Percentiles rank a stretch among this genome's conserved stretches.
Conservation (phyloP, 2,329 filamentous ascomycete species). For the Botryotinia narcissicola region DNA sequence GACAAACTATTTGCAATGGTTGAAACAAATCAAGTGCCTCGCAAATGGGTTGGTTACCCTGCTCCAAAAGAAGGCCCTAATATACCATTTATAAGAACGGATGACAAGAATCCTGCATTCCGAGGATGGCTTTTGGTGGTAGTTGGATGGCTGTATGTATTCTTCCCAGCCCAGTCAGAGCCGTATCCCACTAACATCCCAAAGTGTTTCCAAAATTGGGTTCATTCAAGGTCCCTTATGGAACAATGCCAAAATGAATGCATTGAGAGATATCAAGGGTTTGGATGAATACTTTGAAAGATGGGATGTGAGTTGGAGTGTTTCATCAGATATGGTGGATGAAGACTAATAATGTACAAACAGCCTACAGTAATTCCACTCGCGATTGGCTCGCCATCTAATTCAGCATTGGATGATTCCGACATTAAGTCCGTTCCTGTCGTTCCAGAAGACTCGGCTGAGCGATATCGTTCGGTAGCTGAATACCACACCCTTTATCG, state of each 20-base stretch:
- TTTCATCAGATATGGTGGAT: not conserved
- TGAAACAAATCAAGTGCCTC: not conserved
- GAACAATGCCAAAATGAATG: conserved; percentile 61
- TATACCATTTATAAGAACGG: conserved; percentile 46
- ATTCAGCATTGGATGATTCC: conserved; percentile 38
- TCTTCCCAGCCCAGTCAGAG: not conserved
- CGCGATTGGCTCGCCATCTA: conserved; percentile 29
- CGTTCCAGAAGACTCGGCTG: conserved; percentile 43
- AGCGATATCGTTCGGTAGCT: conserved; percentile 64
- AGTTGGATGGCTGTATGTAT: conserved; percentile 58
- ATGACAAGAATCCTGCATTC: conserved; percentile 66
- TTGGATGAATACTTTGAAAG: conserved; percentile 47
- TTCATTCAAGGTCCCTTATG: conserved; percentile 65
- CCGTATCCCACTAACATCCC: not conserved
- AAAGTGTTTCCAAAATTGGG: conserved; percentile 55
- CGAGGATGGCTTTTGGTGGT: conserved; percentile 63
- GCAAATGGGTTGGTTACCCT: conserved; percentile 31
- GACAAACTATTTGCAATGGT: conserved; percentile 1
- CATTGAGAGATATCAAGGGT: conserved; percentile 46
- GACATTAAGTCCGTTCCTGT: conserved; percentile 44
- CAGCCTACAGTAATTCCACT: conserved; percentile 59
- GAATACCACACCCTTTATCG: conserved; percentile 78
- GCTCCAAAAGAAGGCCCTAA: conserved; percentile 31
- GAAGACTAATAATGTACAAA: not conserved
- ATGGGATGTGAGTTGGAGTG: conserved; percentile 46